Percentiles rank a stretch among this genome's conserved stretches.
These are phyloP conservation scores for Quercus suber DNA, from an alignment of 306 rosid genomes.

Conservation along the genomic window DNA sequence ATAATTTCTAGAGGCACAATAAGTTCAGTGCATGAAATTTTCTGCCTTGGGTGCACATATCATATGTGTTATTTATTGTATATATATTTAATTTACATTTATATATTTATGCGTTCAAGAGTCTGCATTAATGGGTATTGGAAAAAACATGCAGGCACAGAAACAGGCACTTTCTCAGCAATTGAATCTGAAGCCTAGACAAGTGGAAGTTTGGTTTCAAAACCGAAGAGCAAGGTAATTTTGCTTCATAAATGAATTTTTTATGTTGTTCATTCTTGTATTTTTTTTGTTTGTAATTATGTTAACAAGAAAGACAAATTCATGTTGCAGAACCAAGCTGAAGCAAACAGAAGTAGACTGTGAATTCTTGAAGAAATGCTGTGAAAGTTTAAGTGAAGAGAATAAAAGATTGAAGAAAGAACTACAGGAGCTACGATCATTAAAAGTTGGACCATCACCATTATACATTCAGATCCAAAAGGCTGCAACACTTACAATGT, in stretches of 20 bases:
- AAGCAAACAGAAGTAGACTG: constrained; percentile 80
- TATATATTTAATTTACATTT: not conserved
- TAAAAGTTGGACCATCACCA: constrained; percentile 34
- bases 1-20: too few species aligned
- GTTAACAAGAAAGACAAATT: not conserved
- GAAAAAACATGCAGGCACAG: constrained; percentile 50
- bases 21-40: too few species aligned
- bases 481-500: constrained; percentile 24
- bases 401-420: constrained; percentile 73
- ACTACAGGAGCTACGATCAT: constrained; percentile 52
- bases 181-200: constrained; percentile 72
- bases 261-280: not conserved
- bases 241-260: not conserved
- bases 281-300: not conserved
- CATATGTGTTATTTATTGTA: not conserved
- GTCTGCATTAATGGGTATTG: not conserved
- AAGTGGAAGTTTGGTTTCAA: constrained; percentile 97
- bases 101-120: not conserved
- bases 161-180: constrained; percentile 66
- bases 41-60: not conserved
- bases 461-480: constrained; percentile 39
- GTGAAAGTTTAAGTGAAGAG: constrained; percentile 62
- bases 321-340: constrained; percentile 66
- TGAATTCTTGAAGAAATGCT: constrained; percentile 67
- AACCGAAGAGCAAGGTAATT: constrained; percentile 88